A percentile compares a stretch with the other conserved stretches of the same genome.
Evolutionary conservation across 1,139 yeast genomes (phyloP).

Genomic region (Debaryomycetaceae sp.): DNA sequence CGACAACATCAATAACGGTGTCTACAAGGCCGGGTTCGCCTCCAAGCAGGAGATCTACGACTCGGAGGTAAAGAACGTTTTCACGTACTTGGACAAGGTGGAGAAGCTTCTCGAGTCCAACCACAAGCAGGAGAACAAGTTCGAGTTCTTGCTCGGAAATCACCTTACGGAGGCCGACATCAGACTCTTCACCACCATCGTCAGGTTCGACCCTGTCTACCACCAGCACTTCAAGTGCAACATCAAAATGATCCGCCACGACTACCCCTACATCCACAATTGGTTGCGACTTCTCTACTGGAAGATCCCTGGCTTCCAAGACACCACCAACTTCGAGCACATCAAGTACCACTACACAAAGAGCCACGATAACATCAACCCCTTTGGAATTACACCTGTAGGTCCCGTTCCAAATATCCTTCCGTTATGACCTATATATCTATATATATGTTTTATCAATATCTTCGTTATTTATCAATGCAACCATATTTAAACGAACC

Average conservation of each 20-base stretch:
- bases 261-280: conserved; percentile 72
- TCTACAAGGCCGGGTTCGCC: conserved; percentile 90
- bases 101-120: conserved; percentile 58
- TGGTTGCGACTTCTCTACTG: conserved; percentile 87
- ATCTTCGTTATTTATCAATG: not conserved
- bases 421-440: conserved; percentile 15
- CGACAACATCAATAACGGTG: conserved; percentile 86
- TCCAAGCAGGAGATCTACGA: conserved; percentile 82
- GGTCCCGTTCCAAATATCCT: conserved; percentile 84
- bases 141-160: conserved; percentile 57
- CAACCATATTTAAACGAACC: not conserved
- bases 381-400: conserved; percentile 76
- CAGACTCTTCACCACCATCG: conserved; percentile 69
- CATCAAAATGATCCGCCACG: conserved; percentile 72
- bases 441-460: not conserved
- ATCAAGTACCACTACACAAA: conserved; percentile 87
- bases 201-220: conserved; percentile 87
- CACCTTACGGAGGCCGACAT: conserved; percentile 86
- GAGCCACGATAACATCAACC: conserved; percentile 78
- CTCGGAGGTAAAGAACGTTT: conserved; percentile 61
- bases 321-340: conserved; percentile 83
- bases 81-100: conserved; percentile 68
- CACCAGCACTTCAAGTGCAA: conserved; percentile 96
- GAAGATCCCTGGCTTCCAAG: conserved; percentile 72
- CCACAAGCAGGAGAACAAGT: conserved; percentile 29